Percentiles rank a stretch among this genome's conserved stretches.
phyloP scores from a whole-genome alignment of 108 stramenopile genomes.

The Stephanodiscus minutulus region DNA sequence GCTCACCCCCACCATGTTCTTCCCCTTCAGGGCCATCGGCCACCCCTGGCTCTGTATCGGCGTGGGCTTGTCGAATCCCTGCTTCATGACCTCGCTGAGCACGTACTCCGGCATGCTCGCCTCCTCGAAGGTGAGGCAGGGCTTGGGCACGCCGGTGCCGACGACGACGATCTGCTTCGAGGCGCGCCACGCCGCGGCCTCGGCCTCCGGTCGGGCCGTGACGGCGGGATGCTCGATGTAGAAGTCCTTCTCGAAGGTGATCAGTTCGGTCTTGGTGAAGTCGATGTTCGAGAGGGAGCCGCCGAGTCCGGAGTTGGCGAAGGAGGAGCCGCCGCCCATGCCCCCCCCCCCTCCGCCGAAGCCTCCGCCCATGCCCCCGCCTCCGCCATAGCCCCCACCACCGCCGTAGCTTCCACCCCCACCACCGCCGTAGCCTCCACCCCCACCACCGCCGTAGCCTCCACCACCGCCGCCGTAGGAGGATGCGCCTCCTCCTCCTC shows the following conservation, averaged over 20 bases:
- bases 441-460: neutral
- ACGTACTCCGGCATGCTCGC: slow-evolving; percentile 97
- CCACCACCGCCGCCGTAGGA: slow-evolving; percentile 21
- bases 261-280: slow-evolving; percentile 83
- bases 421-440: neutral
- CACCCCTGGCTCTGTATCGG: slow-evolving; percentile 99
- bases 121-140: slow-evolving; percentile 93
- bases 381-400: slow-evolving; percentile 4
- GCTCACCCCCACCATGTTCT: slow-evolving; percentile 96
- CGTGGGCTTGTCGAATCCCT: slow-evolving; percentile 95
- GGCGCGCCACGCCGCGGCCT: slow-evolving; percentile 88
- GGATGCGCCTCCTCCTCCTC: slow-evolving; percentile 3
- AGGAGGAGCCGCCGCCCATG: slow-evolving; percentile 51
- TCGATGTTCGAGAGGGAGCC: slow-evolving; percentile 68
- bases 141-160: slow-evolving; percentile 95
- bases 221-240: slow-evolving; percentile 99
- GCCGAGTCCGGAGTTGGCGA: slow-evolving; percentile 72
- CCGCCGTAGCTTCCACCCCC: slow-evolving; percentile 12
- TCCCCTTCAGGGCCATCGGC: slow-evolving; percentile 98
- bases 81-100: slow-evolving; percentile 90
- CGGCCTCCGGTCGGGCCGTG: slow-evolving; percentile 76
- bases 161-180: slow-evolving; percentile 84
- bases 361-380: neutral
- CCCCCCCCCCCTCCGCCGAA: slow-evolving; percentile 42
- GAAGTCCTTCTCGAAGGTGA: slow-evolving; percentile 97